Percentiles rank a stretch among this genome's conserved stretches.
These are phyloP conservation scores for Metschnikowia santaceciliae DNA, from an alignment of 805 yeast genomes.

Conservation along the genomic window DNA sequence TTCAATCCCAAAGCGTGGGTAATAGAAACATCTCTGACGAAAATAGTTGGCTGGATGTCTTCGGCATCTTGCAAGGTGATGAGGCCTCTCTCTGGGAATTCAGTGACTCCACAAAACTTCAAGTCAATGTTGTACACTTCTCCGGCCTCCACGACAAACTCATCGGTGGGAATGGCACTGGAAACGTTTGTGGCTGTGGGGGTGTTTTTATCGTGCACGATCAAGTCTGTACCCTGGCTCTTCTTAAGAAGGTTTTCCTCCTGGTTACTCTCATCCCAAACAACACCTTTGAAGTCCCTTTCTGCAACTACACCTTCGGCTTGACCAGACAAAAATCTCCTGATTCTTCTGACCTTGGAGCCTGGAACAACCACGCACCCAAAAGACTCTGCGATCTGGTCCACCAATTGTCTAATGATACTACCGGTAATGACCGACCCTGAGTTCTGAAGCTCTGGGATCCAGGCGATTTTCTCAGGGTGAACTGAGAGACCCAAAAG, in stretches of 20 bases:
- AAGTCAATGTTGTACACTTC: conserved; percentile 86
- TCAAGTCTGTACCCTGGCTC: conserved; percentile 15
- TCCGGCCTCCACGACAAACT: conserved; percentile 69
- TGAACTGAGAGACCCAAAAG: conserved; percentile 68
- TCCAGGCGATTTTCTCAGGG: conserved; percentile 61
- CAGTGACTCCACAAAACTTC: conserved; percentile 65
- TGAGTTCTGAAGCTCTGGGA: conserved; percentile 22
- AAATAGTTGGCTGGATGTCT: conserved; percentile 66
- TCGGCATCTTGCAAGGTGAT: conserved; percentile 67
- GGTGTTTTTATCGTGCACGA: conserved; percentile 12
- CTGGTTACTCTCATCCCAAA: conserved; percentile 80
- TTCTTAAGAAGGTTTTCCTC: conserved; percentile 53
- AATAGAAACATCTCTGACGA: conserved; percentile 83
- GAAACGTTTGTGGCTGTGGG: conserved; percentile 24
- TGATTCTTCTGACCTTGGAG: conserved; percentile 82
- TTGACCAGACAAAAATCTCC: conserved; percentile 95
- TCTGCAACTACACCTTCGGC: conserved; percentile 90
- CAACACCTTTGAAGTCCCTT: conserved; percentile 87
- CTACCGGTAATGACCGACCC: conserved; percentile 55
- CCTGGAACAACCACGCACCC: conserved; percentile 89
- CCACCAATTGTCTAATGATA: conserved; percentile 70
- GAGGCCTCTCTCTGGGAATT: conserved; percentile 56
- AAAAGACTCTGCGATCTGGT: conserved; percentile 79
- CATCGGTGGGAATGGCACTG: conserved; percentile 70
- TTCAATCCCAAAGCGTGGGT: conserved; percentile 71